These are phyloP conservation scores for Fusarium odoratissimum DNA, from an alignment of 2,329 filamentous ascomycete genomes.

Conservation along the genomic window DNA sequence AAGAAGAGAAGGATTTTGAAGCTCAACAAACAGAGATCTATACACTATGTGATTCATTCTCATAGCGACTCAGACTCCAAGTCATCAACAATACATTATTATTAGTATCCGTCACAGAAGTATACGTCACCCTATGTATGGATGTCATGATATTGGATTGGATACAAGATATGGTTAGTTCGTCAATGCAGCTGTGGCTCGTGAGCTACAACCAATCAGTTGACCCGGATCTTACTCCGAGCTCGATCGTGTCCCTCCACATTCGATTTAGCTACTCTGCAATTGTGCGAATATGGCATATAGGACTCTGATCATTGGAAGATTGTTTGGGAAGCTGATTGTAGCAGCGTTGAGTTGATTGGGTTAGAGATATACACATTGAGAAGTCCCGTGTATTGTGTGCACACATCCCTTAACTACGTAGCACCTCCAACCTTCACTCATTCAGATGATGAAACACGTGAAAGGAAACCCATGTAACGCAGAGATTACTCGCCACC, in stretches of 20 bases:
- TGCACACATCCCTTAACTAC: not conserved
- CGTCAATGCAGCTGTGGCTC: not conserved
- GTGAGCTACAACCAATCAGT: not conserved
- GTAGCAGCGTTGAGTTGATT: not conserved
- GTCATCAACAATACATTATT: not conserved
- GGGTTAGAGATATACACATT: not conserved
- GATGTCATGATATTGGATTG: not conserved
- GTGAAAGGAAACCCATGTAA: not conserved
- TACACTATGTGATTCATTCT: not conserved
- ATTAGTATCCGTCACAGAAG: too few species aligned
- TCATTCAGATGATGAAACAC: not conserved
- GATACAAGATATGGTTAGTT: not conserved
- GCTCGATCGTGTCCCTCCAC: not conserved
- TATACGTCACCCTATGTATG: not conserved
- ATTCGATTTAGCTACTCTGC: not conserved
- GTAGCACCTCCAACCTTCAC: not conserved
- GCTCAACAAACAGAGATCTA: not conserved
- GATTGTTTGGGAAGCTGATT: not conserved
- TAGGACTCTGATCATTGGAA: not conserved
- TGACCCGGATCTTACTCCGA: not conserved
- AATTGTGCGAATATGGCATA: not conserved
- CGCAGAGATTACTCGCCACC: not conserved
- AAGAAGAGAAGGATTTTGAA: not conserved
- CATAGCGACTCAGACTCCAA: not conserved
- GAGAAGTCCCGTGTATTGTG: not conserved